Percentiles rank a stretch among this genome's conserved stretches.
Conservation (phyloP, 1,139 yeast genomes). For the Kodamaea fungicola region DNA sequence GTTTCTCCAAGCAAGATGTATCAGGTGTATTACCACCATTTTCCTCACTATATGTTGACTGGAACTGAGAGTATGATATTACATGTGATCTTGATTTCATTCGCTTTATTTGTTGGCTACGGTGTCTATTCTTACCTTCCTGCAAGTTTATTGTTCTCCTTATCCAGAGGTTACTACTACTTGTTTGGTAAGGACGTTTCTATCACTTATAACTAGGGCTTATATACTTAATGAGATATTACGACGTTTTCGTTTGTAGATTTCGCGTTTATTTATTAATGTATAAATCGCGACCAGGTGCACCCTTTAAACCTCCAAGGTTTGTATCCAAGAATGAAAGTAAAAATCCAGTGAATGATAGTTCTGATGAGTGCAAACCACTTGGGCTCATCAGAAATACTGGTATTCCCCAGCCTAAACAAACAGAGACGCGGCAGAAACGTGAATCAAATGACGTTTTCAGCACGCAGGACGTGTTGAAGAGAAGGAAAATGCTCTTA, state of each 20-base stretch:
- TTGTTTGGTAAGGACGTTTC: conserved; percentile 25
- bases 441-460: too few species aligned
- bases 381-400: too few species aligned
- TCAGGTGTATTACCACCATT: conserved; percentile 32
- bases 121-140: conserved; percentile 39
- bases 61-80: conserved; percentile 29
- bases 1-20: conserved; percentile 15
- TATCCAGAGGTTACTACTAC: conserved; percentile 35
- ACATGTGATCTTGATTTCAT: conserved; percentile 28
- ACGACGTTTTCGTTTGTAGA: too few species aligned
- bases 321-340: conserved; percentile 8
- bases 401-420: too few species aligned
- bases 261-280: conserved; percentile 7
- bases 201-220: background rate
- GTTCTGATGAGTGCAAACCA: background rate
- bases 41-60: conserved; percentile 41
- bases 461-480: too few species aligned
- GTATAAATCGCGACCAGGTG: conserved; percentile 22
- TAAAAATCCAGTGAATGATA: background rate
- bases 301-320: conserved; percentile 39
- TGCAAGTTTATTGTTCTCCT: conserved; percentile 25
- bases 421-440: too few species aligned
- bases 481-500: too few species aligned
- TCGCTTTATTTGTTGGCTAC: conserved; percentile 31
- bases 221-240: too few species aligned